These are phyloP conservation scores for Pleurozium schreberi DNA, from an alignment of 225 moss, liverwort and hornwort genomes.

Conservation along the genomic window DNA sequence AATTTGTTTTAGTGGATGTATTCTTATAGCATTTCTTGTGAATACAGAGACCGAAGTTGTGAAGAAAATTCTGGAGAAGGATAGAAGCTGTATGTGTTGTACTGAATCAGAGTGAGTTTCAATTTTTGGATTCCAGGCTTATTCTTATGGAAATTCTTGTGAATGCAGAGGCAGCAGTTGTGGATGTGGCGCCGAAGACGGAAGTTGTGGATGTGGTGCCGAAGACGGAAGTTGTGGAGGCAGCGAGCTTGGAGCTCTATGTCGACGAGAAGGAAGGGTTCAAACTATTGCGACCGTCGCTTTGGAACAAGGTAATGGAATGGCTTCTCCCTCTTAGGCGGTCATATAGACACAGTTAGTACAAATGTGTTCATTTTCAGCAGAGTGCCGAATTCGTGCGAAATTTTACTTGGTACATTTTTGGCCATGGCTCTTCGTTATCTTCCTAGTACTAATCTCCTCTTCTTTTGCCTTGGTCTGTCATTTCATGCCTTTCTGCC, in stretches of 20 bases:
- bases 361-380: not conserved
- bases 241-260: constrained; percentile 54
- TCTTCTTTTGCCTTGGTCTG: not conserved
- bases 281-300: constrained; percentile 61
- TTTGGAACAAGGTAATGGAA: constrained; percentile 67
- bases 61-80: constrained; percentile 12
- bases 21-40: not conserved
- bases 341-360: not conserved
- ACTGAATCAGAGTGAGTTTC: not conserved
- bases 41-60: constrained; percentile 24
- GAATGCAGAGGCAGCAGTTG: constrained; percentile 28
- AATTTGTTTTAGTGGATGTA: not conserved
- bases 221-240: constrained; percentile 1
- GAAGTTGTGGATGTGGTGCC: constrained; percentile 2
- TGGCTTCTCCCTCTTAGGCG: not conserved
- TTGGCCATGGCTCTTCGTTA: not conserved
- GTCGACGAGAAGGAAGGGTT: constrained; percentile 71
- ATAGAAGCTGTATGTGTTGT: not conserved
- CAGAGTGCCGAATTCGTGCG: not conserved
- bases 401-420: not conserved
- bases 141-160: not conserved
- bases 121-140: not conserved
- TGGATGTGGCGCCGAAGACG: constrained; percentile 3
- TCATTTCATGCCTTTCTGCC: not conserved
- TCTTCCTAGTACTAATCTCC: not conserved